Evolutionary conservation across 179 eudicot species (phyloP).

Genomic region (Drosera spatulata): DNA sequence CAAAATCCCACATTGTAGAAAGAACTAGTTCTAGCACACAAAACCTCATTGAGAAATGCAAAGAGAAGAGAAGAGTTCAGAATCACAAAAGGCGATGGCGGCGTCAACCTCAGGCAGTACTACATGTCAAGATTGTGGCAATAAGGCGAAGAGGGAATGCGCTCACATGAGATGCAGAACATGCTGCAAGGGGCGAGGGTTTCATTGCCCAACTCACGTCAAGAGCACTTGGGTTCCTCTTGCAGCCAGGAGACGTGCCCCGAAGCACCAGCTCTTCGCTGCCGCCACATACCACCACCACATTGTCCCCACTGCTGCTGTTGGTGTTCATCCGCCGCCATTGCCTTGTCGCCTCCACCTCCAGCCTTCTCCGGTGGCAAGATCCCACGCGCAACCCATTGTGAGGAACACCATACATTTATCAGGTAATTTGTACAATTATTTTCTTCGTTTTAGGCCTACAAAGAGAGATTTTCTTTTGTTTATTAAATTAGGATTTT

Average conservation of each 20-base stretch:
- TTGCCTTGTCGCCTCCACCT: conserved; percentile 8
- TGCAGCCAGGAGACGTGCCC: conserved; percentile 26
- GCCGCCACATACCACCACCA: conserved; percentile 3
- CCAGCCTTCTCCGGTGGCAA: neutral
- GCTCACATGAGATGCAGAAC: conserved; percentile 48
- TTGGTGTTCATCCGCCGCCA: neutral
- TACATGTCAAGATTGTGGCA: conserved; percentile 37
- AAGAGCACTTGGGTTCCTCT: conserved; percentile 76
- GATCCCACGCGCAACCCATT: neutral
- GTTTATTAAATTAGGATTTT: too few species aligned
- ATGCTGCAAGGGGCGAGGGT: conserved; percentile 61
- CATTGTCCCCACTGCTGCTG: conserved; percentile 6
- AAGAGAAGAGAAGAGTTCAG: too few species aligned
- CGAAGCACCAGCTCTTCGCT: conserved; percentile 12
- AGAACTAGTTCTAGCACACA: too few species aligned
- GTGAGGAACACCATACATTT: too few species aligned
- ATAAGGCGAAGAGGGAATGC: conserved; percentile 61
- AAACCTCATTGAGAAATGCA: too few species aligned
- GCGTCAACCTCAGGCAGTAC: neutral
- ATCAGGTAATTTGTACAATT: too few species aligned
- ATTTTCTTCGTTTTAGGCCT: too few species aligned
- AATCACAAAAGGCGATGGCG: too few species aligned
- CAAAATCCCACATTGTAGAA: too few species aligned
- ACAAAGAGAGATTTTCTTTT: too few species aligned
- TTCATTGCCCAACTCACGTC: conserved; percentile 56